Evolutionary conservation across 202 grass and related monocot species (phyloP).

Genomic region (Setaria italica): DNA sequence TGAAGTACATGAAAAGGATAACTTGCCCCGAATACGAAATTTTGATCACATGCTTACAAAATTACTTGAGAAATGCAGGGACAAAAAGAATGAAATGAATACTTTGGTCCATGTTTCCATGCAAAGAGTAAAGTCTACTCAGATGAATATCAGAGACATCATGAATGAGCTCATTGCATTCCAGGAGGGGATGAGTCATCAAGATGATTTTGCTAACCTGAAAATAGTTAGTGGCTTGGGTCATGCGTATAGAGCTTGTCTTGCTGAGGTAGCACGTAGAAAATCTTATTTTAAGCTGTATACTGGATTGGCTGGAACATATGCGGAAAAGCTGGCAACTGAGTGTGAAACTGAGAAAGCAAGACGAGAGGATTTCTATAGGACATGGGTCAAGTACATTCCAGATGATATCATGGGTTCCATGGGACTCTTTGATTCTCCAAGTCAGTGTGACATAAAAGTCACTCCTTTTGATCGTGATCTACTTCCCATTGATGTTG

Average conservation of each 20-base stretch:
- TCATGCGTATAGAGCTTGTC: slow-evolving; percentile 82
- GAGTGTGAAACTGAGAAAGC: slow-evolving; percentile 85
- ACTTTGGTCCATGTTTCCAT: slow-evolving; percentile 79
- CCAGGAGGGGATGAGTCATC: slow-evolving; percentile 87
- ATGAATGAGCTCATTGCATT: slow-evolving; percentile 88
- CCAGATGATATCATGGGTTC: slow-evolving; percentile 75
- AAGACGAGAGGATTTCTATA: slow-evolving; percentile 80
- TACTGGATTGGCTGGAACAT: slow-evolving; percentile 85
- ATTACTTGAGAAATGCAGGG: slow-evolving; percentile 74
- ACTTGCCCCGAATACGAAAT: slow-evolving; percentile 74
- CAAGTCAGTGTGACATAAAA: slow-evolving; percentile 86
- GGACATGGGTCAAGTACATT: slow-evolving; percentile 81
- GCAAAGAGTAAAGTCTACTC: slow-evolving; percentile 84
- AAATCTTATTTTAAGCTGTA: slow-evolving; percentile 85
- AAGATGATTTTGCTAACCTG: slow-evolving; percentile 83
- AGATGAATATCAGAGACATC: slow-evolving; percentile 80
- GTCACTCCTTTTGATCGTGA: slow-evolving; percentile 78
- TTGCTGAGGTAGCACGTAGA: slow-evolving; percentile 87
- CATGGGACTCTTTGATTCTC: slow-evolving; percentile 91
- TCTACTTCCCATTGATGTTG: slow-evolving; percentile 85
- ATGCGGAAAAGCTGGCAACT: slow-evolving; percentile 78
- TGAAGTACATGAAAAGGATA: slow-evolving; percentile 91
- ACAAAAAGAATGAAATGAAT: slow-evolving; percentile 84
- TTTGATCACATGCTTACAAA: slow-evolving; percentile 69
- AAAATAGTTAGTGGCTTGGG: slow-evolving; percentile 72